Evolutionary conservation across 2,329 filamentous ascomycete species (phyloP).

Genomic region (Stagonosporopsis vannaccii): DNA sequence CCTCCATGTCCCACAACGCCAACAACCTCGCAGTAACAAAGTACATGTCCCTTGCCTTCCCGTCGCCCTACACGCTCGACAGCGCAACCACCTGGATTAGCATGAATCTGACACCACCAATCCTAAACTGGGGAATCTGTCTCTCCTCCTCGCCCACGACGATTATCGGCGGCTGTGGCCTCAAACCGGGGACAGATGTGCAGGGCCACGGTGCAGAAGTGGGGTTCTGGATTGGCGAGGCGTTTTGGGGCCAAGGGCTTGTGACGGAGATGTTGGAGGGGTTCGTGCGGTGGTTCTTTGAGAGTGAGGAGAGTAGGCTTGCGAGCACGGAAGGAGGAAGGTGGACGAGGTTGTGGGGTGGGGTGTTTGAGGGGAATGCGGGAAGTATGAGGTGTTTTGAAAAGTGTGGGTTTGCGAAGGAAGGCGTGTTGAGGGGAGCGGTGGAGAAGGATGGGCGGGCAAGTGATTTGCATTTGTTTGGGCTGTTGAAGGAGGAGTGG

Average conservation of each 20-base stretch:
- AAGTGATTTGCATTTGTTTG: conserved; percentile 44
- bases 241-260: conserved; percentile 46
- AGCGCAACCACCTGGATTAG: conserved; percentile 47
- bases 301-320: not conserved
- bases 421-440: conserved; percentile 47
- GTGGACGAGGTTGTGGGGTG: conserved; percentile 40
- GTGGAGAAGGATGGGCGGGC: conserved; percentile 47
- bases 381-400: conserved; percentile 48
- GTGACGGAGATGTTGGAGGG: conserved; percentile 43
- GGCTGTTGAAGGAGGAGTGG: conserved; percentile 45
- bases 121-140: conserved; percentile 31
- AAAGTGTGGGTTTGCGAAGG: conserved; percentile 49
- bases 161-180: conserved; percentile 49
- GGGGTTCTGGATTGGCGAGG: conserved; percentile 53
- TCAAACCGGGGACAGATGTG: conserved; percentile 47
- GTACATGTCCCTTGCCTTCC: conserved; percentile 50
- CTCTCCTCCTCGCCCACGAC: conserved; percentile 17
- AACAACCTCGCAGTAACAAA: conserved; percentile 44
- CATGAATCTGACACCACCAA: conserved; percentile 27
- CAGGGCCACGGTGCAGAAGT: conserved; percentile 49
- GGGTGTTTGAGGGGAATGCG: conserved; percentile 41
- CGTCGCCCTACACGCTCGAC: conserved; percentile 49
- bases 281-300: conserved; percentile 48
- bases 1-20: conserved; percentile 31
- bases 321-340: conserved; percentile 30